Evolutionary conservation across 352 stramenopile species (phyloP).

Genomic region (Vaucheria bursata): DNA sequence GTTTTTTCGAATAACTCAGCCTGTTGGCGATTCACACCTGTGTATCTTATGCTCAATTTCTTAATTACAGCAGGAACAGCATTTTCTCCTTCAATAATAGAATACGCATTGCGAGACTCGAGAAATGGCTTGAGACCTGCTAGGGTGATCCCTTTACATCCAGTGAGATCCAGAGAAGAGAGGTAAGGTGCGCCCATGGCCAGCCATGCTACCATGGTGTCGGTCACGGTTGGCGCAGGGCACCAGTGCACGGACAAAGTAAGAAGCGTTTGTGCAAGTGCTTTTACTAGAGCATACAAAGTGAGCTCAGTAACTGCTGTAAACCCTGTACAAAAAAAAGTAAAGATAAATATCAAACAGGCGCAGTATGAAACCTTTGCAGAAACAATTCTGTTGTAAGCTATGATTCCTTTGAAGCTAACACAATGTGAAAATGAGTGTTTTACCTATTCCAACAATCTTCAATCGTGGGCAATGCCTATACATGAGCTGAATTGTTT

Average conservation of each 20-base stretch:
- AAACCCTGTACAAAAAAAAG: neutral
- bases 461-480: neutral
- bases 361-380: neutral
- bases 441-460: neutral
- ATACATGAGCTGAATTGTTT: neutral
- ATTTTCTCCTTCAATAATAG: neutral
- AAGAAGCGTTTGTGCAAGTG: constrained; percentile 11
- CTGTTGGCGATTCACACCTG: neutral
- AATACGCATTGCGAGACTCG: neutral
- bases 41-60: neutral
- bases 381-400: neutral
- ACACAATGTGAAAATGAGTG: neutral
- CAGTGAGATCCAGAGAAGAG: constrained; percentile 2
- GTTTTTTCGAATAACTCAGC: neutral
- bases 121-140: neutral
- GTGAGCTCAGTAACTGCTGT: neutral
- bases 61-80: constrained; percentile 1
- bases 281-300: neutral
- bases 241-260: constrained; percentile 17
- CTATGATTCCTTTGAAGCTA: neutral
- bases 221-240: constrained; percentile 8
- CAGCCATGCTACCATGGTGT: constrained; percentile 15
- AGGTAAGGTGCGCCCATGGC: constrained; percentile 3
- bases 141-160: neutral
- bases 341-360: neutral